These are phyloP conservation scores for Hirschioporus abietinus DNA, from an alignment of 768 basidiomycete genomes.

Conservation along the genomic window DNA sequence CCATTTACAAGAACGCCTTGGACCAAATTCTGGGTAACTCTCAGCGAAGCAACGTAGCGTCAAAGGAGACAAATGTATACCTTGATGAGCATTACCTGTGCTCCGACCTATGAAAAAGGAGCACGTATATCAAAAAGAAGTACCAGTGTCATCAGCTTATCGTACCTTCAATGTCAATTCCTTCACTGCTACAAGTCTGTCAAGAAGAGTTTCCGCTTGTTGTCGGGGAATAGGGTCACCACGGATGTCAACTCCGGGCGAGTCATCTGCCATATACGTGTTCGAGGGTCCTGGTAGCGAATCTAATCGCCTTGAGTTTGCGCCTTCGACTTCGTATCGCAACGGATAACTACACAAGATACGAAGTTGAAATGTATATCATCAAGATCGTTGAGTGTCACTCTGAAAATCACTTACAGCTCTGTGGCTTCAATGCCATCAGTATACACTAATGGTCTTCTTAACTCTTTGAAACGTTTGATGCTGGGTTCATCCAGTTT, in stretches of 20 bases:
- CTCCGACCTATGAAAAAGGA: conserved; percentile 46
- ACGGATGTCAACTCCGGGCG: conserved; percentile 39
- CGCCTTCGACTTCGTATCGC: conserved; percentile 62
- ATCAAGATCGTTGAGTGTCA: not conserved
- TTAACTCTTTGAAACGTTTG: conserved; percentile 48
- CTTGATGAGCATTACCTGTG: conserved; percentile 85
- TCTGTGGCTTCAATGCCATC: conserved; percentile 83
- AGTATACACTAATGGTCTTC: conserved; percentile 51
- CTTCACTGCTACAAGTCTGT: conserved; percentile 55
- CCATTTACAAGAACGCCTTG: conserved; percentile 72
- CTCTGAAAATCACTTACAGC: conserved; percentile 39
- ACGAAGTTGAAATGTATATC: conserved; percentile 6
- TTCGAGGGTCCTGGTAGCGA: conserved; percentile 33
- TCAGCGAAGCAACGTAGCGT: conserved; percentile 1
- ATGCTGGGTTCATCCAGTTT: conserved; percentile 41
- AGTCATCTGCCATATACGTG: conserved; percentile 42
- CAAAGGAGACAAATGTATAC: conserved; percentile 25
- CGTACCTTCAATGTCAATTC: conserved; percentile 44
- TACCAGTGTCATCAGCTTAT: conserved; percentile 34
- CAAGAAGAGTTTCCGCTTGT: conserved; percentile 41
- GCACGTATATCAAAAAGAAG: conserved; percentile 6
- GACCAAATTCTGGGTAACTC: conserved; percentile 46
- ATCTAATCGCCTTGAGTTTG: conserved; percentile 51
- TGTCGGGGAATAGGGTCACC: conserved; percentile 29
- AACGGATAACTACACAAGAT: conserved; percentile 52